Evolutionary conservation across 495 filamentous ascomycete species (phyloP).

Genomic region (Acidomyces sp.): DNA sequence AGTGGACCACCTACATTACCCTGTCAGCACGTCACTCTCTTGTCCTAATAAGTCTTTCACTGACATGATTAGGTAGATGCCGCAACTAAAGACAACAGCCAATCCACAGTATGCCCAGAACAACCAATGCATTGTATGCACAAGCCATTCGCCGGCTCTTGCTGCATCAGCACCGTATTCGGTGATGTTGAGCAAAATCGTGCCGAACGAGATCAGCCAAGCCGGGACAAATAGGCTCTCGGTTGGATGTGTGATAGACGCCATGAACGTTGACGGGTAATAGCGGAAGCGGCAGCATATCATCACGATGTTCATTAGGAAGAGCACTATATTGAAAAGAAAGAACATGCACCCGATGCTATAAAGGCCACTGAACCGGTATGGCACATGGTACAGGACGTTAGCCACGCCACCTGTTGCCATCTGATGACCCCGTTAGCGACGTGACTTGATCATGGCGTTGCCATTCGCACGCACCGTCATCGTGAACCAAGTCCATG

Average conservation of each 20-base stretch:
- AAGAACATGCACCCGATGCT: slow-evolving; percentile 63
- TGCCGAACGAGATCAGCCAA: slow-evolving; percentile 55
- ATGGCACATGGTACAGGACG: slow-evolving; percentile 59
- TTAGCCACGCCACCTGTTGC: slow-evolving; percentile 77
- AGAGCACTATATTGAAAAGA: slow-evolving; percentile 61
- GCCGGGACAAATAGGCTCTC: slow-evolving; percentile 72
- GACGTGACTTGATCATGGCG: neutral
- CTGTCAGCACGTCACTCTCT: neutral
- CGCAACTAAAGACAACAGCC: slow-evolving; percentile 49
- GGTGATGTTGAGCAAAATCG: slow-evolving; percentile 65
- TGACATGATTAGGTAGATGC: slow-evolving; percentile 37
- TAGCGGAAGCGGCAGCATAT: slow-evolving; percentile 56
- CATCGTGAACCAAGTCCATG: slow-evolving; percentile 30
- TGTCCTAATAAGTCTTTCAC: neutral
- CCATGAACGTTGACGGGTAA: slow-evolving; percentile 57
- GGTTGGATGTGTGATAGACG: slow-evolving; percentile 61
- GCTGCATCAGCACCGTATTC: slow-evolving; percentile 54
- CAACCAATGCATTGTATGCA: slow-evolving; percentile 44
- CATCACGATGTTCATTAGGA: slow-evolving; percentile 52
- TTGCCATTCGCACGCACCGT: neutral
- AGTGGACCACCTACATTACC: slow-evolving; percentile 46
- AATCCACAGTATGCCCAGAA: slow-evolving; percentile 64
- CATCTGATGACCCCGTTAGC: slow-evolving; percentile 37
- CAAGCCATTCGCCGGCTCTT: slow-evolving; percentile 54
- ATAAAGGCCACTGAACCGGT: slow-evolving; percentile 52